These are phyloP conservation scores for Fusarium sp. DNA, from an alignment of 2,329 filamentous ascomycete genomes.

Conservation along the genomic window DNA sequence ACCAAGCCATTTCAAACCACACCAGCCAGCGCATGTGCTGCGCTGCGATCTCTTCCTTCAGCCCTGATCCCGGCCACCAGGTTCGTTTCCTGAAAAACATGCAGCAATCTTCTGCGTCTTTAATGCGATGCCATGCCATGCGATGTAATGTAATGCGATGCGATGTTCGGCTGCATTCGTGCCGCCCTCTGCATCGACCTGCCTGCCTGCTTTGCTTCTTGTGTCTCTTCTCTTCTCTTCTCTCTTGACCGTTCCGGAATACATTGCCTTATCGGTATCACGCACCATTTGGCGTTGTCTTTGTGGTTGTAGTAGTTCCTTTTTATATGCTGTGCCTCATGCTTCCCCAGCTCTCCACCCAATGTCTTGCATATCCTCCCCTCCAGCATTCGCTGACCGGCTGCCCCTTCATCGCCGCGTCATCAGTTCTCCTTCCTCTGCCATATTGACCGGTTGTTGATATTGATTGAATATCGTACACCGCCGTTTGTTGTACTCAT, in stretches of 20 bases:
- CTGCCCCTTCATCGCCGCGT: constrained; percentile 22
- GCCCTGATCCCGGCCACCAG: constrained; percentile 32
- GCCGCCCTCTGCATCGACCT: constrained; percentile 17
- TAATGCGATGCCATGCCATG: background rate
- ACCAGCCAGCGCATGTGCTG: constrained; percentile 22
- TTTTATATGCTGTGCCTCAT: constrained; percentile 26
- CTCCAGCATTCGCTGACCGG: constrained; percentile 39
- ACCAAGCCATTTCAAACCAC: constrained; percentile 11
- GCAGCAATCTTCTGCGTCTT: constrained; percentile 19
- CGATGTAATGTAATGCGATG: background rate
- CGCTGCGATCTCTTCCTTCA: constrained; percentile 34
- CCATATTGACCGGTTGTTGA: constrained; percentile 24
- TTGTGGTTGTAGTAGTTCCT: background rate
- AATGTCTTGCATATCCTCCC: constrained; percentile 42
- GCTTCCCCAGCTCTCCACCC: constrained; percentile 29
- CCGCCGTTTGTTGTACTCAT: constrained; percentile 39
- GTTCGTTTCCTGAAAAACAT: constrained; percentile 23
- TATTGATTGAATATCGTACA: constrained; percentile 28
- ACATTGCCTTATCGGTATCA: constrained; percentile 13
- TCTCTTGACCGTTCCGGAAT: constrained; percentile 1
- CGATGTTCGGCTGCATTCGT: constrained; percentile 21
- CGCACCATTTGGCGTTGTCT: background rate
- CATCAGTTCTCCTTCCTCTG: constrained; percentile 14
- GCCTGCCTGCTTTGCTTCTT: constrained; percentile 2
- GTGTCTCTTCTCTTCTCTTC: background rate